A percentile compares a stretch with the other conserved stretches of the same genome.
phyloP scores from a whole-genome alignment of 2,329 filamentous ascomycete genomes.

The Beauveria sp. region DNA sequence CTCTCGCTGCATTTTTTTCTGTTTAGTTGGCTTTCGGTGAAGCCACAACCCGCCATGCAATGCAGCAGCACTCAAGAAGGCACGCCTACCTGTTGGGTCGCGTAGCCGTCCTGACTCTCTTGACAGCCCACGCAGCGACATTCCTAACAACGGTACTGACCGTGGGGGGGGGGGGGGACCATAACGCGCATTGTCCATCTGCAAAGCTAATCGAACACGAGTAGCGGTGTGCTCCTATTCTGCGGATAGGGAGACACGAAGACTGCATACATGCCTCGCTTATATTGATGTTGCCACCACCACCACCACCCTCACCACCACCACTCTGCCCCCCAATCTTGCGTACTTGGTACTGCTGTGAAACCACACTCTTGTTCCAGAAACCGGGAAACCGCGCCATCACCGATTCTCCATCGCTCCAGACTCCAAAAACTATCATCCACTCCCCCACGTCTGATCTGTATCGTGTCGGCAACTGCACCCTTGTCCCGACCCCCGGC shows the following conservation, averaged over 20 bases:
- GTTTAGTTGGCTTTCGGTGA: not conserved
- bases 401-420: not conserved
- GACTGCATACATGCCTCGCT: not conserved
- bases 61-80: not conserved
- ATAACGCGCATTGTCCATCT: not conserved
- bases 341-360: not conserved
- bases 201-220: not conserved
- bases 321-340: not conserved
- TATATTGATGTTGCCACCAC: slow-evolving; percentile 3
- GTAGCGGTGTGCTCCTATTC: not conserved
- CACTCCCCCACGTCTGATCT: not conserved
- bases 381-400: not conserved
- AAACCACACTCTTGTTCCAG: not conserved
- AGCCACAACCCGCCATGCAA: not conserved
- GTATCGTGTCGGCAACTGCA: not conserved
- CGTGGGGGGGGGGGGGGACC: too few relatives aligned
- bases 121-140: too few relatives aligned
- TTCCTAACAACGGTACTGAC: too few relatives aligned
- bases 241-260: not conserved
- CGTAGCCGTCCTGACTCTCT: too few relatives aligned
- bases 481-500: not conserved
- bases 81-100: not conserved
- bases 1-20: not conserved
- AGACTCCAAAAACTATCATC: not conserved
- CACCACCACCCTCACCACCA: not conserved